Base-by-base conservation (phyloP, 2,329 filamentous ascomycete genomes). In the Ophiostoma himal-ulmi region DNA sequence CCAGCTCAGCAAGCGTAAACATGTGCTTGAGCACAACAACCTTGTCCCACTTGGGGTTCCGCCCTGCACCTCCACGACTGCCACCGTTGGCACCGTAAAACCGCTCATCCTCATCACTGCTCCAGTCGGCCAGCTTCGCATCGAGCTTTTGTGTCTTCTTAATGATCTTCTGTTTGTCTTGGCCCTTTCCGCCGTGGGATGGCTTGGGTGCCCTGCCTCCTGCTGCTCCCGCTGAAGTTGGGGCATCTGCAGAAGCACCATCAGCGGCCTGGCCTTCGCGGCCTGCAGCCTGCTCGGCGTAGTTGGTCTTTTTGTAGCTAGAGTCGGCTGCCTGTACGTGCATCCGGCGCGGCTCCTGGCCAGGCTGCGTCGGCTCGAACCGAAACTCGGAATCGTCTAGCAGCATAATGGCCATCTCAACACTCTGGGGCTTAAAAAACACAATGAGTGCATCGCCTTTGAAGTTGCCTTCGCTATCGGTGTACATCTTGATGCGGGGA, bases 361-460 rank as follows among this genome's bases (percentile, higher is more conserved):
- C 44, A 1, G 66, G 39, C 79, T 57, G n/a, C 79, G 78, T 82
- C 1, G 82, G 72, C 0, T 82, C 82, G 72, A 91, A 83, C 71
- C 94, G 86, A 76, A 98, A 95, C 75, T 93, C 88, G 5, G 90
- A 91, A 76, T 93, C 92, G 78, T 96, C 92, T 14, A 93, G 84
- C 76, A 95, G 84, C 81, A 89, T 88, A 74, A 94, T 91, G 64
- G 92, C 92, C 82, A 93, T 90, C 60, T 91, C 83, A 71, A 99
- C 94, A n/a, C 92, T 96, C 77, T 96, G 93, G 0, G 93, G 91
- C 75, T 95, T 92, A 85, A 97, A 97, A 81, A 96, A 99, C 48
- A 98, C 92, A 70, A 99, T 84, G 41, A 99, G 84, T 2, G 92
- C 94, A 77, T 98, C 94, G 72, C 95, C 95, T 78, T 97, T 98